Percentiles rank a stretch among this genome's conserved stretches.
phyloP scores from a whole-genome alignment of 306 rosid genomes.

The Medicago arabica region DNA sequence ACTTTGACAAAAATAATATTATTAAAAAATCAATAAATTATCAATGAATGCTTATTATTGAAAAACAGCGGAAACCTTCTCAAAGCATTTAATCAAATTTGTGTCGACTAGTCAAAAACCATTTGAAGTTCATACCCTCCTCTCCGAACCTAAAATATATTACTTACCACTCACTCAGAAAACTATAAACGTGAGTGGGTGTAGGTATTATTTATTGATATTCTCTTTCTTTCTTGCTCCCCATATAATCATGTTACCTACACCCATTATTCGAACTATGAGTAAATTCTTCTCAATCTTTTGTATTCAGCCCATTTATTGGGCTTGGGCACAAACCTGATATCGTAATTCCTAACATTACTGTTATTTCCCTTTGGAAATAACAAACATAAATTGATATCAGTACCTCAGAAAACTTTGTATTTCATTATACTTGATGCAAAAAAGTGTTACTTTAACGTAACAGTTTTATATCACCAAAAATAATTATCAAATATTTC shows the following conservation, averaged over 20 bases:
- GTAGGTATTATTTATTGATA: neutral
- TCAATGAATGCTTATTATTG: neutral
- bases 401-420: neutral
- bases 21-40: neutral
- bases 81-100: constrained; percentile 30
- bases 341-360: neutral
- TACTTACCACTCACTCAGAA: neutral
- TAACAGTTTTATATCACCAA: constrained; percentile 2
- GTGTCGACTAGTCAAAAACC: constrained; percentile 4
- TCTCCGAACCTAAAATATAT: constrained; percentile 16
- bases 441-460: constrained; percentile 24
- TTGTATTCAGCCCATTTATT: neutral
- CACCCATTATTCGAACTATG: neutral
- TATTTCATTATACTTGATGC: constrained; percentile 1
- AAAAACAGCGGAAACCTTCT: constrained; percentile 13
- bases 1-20: neutral
- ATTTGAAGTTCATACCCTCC: neutral
- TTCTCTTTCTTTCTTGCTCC: neutral
- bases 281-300: neutral
- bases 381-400: constrained; percentile 14
- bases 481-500: constrained; percentile 14
- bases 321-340: neutral
- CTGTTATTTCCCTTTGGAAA: constrained; percentile 4
- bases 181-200: constrained; percentile 7
- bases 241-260: neutral